Conservation (phyloP, 106 monocot species). For the Dendrobium catenatum region DNA sequence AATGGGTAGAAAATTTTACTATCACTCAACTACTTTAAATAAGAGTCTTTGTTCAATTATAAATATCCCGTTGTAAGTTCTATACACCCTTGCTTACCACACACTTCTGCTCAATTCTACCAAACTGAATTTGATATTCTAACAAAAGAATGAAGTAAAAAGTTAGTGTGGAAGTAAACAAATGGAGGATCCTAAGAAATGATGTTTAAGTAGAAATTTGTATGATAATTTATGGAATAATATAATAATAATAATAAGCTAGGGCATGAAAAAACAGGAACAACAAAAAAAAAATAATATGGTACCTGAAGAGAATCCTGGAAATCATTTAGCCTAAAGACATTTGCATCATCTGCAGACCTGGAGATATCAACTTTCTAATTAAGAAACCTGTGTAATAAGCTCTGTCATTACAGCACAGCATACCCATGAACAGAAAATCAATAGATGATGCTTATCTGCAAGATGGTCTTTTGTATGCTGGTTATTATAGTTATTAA, state of each 20-base stretch:
- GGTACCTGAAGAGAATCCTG: slow-evolving; percentile 86
- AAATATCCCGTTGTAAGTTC: too few species aligned
- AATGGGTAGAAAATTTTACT: too few species aligned
- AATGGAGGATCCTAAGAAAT: too few species aligned
- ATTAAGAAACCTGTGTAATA: background rate
- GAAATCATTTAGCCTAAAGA: slow-evolving; percentile 85
- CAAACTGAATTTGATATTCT: too few species aligned
- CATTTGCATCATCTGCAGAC: slow-evolving; percentile 93
- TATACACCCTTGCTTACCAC: too few species aligned
- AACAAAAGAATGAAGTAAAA: too few species aligned
- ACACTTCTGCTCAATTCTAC: too few species aligned
- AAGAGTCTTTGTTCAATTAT: too few species aligned
- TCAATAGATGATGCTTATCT: background rate
- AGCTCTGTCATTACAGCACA: background rate
- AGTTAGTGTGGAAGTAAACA: too few species aligned
- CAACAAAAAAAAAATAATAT: background rate
- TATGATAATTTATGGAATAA: too few species aligned
- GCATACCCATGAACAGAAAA: background rate
- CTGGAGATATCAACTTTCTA: slow-evolving; percentile 28
- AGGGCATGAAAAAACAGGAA: background rate
- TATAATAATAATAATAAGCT: background rate
- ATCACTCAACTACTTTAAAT: too few species aligned
- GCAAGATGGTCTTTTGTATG: background rate
- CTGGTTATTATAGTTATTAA: background rate
- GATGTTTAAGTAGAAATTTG: too few species aligned